Evolutionary conservation across 768 basidiomycete genomes (phyloP).

Genomic region (Xerocomus brunneocitrinus): DNA sequence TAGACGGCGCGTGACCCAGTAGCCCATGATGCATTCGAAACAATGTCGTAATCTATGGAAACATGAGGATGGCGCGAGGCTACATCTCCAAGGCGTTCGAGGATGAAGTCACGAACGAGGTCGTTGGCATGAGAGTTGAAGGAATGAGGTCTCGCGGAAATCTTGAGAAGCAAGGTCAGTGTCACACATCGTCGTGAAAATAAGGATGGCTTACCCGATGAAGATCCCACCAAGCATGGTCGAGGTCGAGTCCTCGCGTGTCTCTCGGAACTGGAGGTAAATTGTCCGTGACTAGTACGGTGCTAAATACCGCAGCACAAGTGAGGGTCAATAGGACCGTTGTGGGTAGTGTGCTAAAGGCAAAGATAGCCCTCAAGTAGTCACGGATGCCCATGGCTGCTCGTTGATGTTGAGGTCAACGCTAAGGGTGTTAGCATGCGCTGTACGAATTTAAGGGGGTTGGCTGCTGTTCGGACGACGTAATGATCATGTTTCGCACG

Average conservation of each 20-base stretch:
- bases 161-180: slow-evolving; percentile 31
- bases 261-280: slow-evolving; percentile 42
- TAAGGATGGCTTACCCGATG: slow-evolving; percentile 38
- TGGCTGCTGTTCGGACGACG: neutral
- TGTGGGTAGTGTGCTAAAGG: slow-evolving; percentile 40
- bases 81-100: slow-evolving; percentile 48
- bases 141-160: slow-evolving; percentile 68
- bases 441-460: neutral
- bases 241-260: slow-evolving; percentile 43
- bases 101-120: slow-evolving; percentile 54
- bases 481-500: neutral
- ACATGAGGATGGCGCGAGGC: slow-evolving; percentile 42
- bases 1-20: slow-evolving; percentile 35
- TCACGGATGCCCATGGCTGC: slow-evolving; percentile 24
- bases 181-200: neutral
- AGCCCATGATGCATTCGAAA: slow-evolving; percentile 48
- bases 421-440: neutral
- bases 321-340: slow-evolving; percentile 44
- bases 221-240: slow-evolving; percentile 56
- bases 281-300: slow-evolving; percentile 46
- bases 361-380: slow-evolving; percentile 23
- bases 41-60: slow-evolving; percentile 47
- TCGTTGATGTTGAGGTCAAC: neutral
- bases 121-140: slow-evolving; percentile 79
- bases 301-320: slow-evolving; percentile 44